Base-by-base conservation (phyloP, 202 grass and related monocot species). In the Dendrocalamus latiflorus region DNA sequence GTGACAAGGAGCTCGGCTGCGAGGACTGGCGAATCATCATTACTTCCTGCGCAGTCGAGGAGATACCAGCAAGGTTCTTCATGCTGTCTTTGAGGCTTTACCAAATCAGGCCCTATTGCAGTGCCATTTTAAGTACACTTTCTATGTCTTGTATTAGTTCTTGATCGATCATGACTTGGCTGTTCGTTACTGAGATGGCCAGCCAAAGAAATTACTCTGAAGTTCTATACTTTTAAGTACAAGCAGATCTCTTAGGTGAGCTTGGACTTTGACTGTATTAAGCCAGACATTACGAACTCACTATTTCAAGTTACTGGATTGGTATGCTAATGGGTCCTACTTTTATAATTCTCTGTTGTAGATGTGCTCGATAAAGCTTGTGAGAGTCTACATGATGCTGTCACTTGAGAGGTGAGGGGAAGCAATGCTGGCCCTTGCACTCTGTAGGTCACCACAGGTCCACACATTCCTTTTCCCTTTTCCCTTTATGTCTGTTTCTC, bases 401-500 rank as follows among this genome's bases (percentile, higher is more conserved):
- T 90, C 83, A 64, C 82, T 84, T 65, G 60, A 72, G 66, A 68
- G 65, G 48, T 74, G 61, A 84, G 68, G 63, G 15, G 36, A 88
- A 86, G 22, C 84, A 48, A 65, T 76, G 72, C 45, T 84, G 70
- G 56, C 72, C 41, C 33, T 57, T 20, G 43, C 36, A 30, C 68
- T 37, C 20, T 80, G 8, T 68, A 80, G 85, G 78, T 70, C 71
- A 87, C 37, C 66, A 71, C 79, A 47, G 86, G 79, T 56, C 85
- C 81, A 87, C 80, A 85, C 77, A 79, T 79, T 65, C 47, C 82
- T 81, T 87, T 92, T 56, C 59, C 47, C 82, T 81, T 87, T 92
- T 56, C 59, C 71, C 69, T 86, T 82, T 77, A 78, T 84, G 77
- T 89, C 80, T 68, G 72, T 85, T 89, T 84, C 65, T 76, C 26